phyloP scores from a whole-genome alignment of 345 rosid genomes.

The Euphorbia pulcherrima region DNA sequence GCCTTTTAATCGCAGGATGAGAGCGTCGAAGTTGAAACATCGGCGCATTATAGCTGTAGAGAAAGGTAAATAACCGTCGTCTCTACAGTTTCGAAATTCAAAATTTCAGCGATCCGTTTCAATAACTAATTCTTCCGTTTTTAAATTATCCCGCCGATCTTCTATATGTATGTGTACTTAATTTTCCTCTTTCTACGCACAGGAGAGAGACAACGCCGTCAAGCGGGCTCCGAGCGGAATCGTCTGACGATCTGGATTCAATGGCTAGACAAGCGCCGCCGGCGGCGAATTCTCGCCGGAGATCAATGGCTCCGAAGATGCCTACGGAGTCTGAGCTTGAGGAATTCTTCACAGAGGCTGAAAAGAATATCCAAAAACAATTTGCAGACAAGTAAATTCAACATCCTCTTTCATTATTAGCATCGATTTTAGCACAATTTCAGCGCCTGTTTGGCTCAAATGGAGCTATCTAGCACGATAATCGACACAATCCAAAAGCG shows the following conservation, averaged over 20 bases:
- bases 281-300: slow-evolving; percentile 39
- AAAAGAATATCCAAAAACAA: slow-evolving; percentile 40
- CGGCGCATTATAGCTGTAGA: slow-evolving; percentile 37
- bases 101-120: slow-evolving; percentile 9
- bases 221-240: slow-evolving; percentile 28
- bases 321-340: slow-evolving; percentile 54
- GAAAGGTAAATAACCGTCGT: slow-evolving; percentile 33
- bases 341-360: slow-evolving; percentile 60
- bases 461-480: neutral
- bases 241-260: slow-evolving; percentile 38
- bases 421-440: neutral
- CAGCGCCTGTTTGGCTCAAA: slow-evolving; percentile 11
- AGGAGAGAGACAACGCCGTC: slow-evolving; percentile 44
- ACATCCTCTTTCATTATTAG: neutral
- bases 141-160: neutral
- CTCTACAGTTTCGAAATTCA: slow-evolving; percentile 31
- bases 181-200: slow-evolving; percentile 5
- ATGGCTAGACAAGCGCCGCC: slow-evolving; percentile 18
- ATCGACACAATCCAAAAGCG: neutral
- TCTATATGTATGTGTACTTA: neutral
- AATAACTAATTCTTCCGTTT: slow-evolving; percentile 10
- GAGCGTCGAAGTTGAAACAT: slow-evolving; percentile 49
- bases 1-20: slow-evolving; percentile 32
- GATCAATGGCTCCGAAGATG: slow-evolving; percentile 30
- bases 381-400: slow-evolving; percentile 50